phyloP scores from a whole-genome alignment of 176 grass and related monocot species.

The Bromus sterilis region DNA sequence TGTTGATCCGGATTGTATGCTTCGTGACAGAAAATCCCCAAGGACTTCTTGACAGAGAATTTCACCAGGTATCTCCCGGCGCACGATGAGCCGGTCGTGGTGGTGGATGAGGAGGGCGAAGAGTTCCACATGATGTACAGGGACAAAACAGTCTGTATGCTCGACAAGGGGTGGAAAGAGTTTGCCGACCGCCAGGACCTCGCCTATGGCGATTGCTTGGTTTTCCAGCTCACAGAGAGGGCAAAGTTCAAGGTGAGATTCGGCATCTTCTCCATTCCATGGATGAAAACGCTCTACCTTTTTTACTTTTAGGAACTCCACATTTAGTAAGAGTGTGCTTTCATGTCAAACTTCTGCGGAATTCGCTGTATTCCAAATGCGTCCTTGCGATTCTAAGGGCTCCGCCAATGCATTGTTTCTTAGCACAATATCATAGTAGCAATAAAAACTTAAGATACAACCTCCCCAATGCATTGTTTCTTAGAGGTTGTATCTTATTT shows the following conservation, averaged over 20 bases:
- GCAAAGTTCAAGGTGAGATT: conserved; percentile 61
- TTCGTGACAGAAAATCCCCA: conserved; percentile 39
- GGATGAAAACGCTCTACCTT: background rate
- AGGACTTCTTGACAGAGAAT: background rate
- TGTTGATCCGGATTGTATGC: background rate
- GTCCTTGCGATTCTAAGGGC: background rate
- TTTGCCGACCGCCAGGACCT: conserved; percentile 60
- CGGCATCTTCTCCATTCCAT: background rate
- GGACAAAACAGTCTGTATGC: background rate
- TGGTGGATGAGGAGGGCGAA: conserved; percentile 43
- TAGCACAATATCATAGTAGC: too few species aligned
- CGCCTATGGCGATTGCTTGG: conserved; percentile 53
- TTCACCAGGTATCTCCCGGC: conserved; percentile 52
- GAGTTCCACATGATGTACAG: conserved; percentile 53
- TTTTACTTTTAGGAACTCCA: background rate
- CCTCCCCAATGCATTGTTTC: too few species aligned
- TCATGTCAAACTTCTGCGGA: background rate
- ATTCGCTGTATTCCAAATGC: background rate
- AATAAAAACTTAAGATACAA: too few species aligned
- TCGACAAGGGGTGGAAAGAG: conserved; percentile 43
- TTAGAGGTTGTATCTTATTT: too few species aligned
- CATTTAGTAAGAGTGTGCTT: background rate
- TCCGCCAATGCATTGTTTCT: too few species aligned
- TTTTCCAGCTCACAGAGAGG: conserved; percentile 44
- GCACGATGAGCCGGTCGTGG: conserved; percentile 15